phyloP scores from a whole-genome alignment of 2,329 filamentous ascomycete species.

The Fusarium tupiense region DNA sequence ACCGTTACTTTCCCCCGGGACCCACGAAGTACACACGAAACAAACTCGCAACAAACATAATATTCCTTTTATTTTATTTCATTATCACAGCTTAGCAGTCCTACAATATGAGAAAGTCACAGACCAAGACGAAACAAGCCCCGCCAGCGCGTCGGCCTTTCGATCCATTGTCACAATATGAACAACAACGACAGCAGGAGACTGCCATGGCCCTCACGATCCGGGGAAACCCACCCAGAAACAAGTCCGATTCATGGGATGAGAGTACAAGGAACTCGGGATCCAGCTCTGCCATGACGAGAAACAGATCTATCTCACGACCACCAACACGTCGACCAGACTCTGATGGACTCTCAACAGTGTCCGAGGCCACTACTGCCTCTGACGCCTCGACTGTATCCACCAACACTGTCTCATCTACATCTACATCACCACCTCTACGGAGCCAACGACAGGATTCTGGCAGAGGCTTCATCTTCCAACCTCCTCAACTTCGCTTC shows the following conservation, averaged over 20 bases:
- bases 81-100: background rate
- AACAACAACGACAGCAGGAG: conserved; percentile 36
- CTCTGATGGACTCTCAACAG: conserved; percentile 38
- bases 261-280: conserved; percentile 23
- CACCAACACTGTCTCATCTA: conserved; percentile 6
- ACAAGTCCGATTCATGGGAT: conserved; percentile 32
- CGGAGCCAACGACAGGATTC: conserved; percentile 15
- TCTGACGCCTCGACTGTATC: conserved; percentile 15
- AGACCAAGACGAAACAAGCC: conserved; percentile 23
- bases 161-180: conserved; percentile 32
- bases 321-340: conserved; percentile 31
- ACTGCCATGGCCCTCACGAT: conserved; percentile 41
- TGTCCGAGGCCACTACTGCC: conserved; percentile 37
- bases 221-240: conserved; percentile 38
- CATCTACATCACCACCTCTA: conserved; percentile 6
- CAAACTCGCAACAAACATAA: conserved; percentile 15
- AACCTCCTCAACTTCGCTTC: conserved; percentile 41
- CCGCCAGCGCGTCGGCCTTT: conserved; percentile 23
- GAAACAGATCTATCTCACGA: conserved; percentile 35
- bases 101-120: conserved; percentile 33
- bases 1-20: background rate
- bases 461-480: conserved; percentile 34
- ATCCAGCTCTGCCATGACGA: conserved; percentile 24
- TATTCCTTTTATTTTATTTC: background rate
- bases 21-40: conserved; percentile 23